Evolutionary conservation across 441 rosid species (phyloP).

Genomic region (Syzygium malaccense): DNA sequence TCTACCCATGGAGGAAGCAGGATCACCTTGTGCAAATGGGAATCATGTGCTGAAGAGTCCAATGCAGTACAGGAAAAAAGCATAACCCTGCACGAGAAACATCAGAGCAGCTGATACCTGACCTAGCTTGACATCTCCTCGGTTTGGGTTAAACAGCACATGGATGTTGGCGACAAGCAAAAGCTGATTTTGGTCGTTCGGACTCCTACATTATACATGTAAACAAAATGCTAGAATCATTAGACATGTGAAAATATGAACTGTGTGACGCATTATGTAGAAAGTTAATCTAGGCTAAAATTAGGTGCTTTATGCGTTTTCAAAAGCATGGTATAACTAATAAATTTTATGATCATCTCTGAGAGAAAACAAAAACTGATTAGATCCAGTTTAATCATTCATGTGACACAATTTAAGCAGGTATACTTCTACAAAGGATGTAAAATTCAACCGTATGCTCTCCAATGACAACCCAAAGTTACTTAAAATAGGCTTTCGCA

Average conservation of each 20-base stretch:
- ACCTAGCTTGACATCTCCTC: slow-evolving; percentile 92
- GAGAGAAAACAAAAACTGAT: background rate
- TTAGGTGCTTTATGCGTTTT: background rate
- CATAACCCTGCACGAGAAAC: background rate
- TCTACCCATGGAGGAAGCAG: background rate
- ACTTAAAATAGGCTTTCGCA: background rate
- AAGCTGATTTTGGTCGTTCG: slow-evolving; percentile 24
- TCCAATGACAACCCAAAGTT: background rate
- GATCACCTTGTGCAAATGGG: background rate
- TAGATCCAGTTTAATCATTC: background rate
- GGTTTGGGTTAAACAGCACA: slow-evolving; percentile 80
- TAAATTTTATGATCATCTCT: background rate
- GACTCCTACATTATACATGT: slow-evolving; percentile 23
- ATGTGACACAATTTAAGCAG: background rate
- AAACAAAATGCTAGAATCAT: background rate
- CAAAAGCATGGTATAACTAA: background rate
- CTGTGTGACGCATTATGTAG: background rate
- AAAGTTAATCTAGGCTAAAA: background rate
- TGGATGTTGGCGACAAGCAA: slow-evolving; percentile 83
- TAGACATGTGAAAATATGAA: background rate
- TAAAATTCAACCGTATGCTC: background rate
- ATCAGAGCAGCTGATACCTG: slow-evolving; percentile 40
- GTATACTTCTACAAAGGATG: background rate
- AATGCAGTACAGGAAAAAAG: background rate
- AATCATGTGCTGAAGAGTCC: background rate